These are phyloP conservation scores for Penicillium canariense DNA, from an alignment of 495 filamentous ascomycete species.

Conservation along the genomic window DNA sequence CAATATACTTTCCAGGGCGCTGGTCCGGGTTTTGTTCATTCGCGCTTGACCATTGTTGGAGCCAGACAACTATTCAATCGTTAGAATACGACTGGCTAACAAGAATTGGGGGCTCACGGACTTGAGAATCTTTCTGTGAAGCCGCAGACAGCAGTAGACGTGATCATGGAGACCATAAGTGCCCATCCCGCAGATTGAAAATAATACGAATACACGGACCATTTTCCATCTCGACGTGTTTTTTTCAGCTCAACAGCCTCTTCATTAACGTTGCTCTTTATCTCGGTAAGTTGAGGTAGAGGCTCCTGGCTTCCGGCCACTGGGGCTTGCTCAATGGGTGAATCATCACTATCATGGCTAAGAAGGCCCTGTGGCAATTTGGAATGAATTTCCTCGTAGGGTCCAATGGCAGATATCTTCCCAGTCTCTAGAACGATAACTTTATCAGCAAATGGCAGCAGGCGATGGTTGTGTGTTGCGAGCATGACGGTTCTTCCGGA, in stretches of 20 bases:
- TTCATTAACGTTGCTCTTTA: background rate
- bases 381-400: background rate
- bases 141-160: background rate
- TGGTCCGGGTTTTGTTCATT: constrained; percentile 32
- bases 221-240: constrained; percentile 37
- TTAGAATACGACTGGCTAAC: background rate
- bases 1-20: constrained; percentile 42
- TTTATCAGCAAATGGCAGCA: constrained; percentile 2
- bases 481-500: constrained; percentile 21
- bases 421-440: constrained; percentile 6
- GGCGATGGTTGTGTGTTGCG: constrained; percentile 9
- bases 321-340: background rate
- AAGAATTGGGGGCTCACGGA: background rate
- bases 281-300: background rate
- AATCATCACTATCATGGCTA: background rate
- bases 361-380: background rate
- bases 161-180: background rate
- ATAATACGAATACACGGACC: constrained; percentile 51
- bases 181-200: constrained; percentile 23
- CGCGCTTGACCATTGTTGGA: constrained; percentile 44
- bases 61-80: constrained; percentile 38
- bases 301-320: background rate
- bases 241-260: background rate
- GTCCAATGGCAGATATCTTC: background rate
- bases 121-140: background rate